phyloP scores from a whole-genome alignment of 352 stramenopile genomes.

The Pythium coloratum region DNA sequence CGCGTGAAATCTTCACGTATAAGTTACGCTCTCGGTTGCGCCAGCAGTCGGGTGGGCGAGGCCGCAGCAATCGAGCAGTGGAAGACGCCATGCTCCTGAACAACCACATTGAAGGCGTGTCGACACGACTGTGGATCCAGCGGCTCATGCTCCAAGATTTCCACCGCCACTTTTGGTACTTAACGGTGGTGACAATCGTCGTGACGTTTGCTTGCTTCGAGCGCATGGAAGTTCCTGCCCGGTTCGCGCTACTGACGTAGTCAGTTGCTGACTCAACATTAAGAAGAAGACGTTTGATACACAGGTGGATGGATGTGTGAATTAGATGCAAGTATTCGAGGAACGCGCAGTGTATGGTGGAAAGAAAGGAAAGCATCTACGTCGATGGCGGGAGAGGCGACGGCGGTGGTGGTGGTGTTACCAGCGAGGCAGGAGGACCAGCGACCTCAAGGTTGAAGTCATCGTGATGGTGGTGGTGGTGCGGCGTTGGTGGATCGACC shows the following conservation, averaged over 20 bases:
- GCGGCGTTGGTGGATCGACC: slow-evolving; percentile 5
- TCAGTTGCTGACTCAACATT: neutral
- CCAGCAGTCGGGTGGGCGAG: slow-evolving; percentile 20
- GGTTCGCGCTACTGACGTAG: slow-evolving; percentile 71
- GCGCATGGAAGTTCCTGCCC: slow-evolving; percentile 61
- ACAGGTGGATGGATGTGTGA: neutral
- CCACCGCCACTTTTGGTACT: slow-evolving; percentile 84
- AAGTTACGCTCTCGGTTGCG: slow-evolving; percentile 65
- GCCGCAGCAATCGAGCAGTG: slow-evolving; percentile 19
- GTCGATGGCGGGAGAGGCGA: neutral
- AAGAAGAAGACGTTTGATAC: neutral
- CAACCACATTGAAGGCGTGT: slow-evolving; percentile 59
- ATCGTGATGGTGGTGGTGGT: slow-evolving; percentile 17
- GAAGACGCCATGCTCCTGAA: slow-evolving; percentile 19
- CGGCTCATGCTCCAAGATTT: slow-evolving; percentile 87
- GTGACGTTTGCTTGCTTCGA: slow-evolving; percentile 88
- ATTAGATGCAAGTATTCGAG: neutral
- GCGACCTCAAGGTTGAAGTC: neutral
- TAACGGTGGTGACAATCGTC: slow-evolving; percentile 81
- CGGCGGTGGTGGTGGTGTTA: slow-evolving; percentile 9
- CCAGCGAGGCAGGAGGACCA: slow-evolving; percentile 1
- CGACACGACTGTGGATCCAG: slow-evolving; percentile 78
- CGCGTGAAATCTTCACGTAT: slow-evolving; percentile 84
- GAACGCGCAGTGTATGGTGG: slow-evolving; percentile 2
- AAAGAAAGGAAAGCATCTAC: neutral